Evolutionary conservation across 345 rosid genomes (phyloP), one percentile per base, ranked within the genome.

Genomic region (Eucalyptus virginea): DNA sequence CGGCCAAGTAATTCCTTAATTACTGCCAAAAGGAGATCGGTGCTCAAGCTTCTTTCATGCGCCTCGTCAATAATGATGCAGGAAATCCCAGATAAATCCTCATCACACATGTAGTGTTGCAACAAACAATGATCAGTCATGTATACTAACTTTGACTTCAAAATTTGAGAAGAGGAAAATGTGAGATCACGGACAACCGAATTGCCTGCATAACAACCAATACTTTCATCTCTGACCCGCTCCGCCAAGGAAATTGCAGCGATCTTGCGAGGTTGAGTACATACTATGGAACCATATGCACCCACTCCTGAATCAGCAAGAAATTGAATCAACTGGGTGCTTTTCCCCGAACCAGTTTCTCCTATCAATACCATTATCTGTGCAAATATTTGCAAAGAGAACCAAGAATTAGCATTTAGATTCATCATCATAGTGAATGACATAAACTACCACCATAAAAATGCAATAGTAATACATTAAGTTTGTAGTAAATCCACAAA

Each of bases 301-400:
- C 94, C 95, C 28, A 96, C 87, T 52, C 96, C 97, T 40, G 99
- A 96, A 93, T 97, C 99, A 92, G 96, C 95, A 87, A 97, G 97
- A 92, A 92, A 97, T 91, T 97, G 99, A 89, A 94, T 97, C 92
- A 97, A 86, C 93, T 97, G 99, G 28, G 99, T 97, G 90, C 99
- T 97, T 92, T 97, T 97, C 51, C 99, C 99, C 16, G 98, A 97
- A 90, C 99, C 99, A 50, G 99, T 97, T 94, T 97, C 98, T 90
- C 99, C 99, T 90, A 94, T 93, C 95, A 97, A 93, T 16, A 97
- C 97, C 90, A 86, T 93, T 87, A 96, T 81, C 99, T 97, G 95
- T 49, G 28, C 58, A 92, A 86, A 89, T 77, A 37, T 77, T 77
- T 40, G 47, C 44, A 40, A 77, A 40, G 85, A 77, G 85, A 77